A percentile compares a stretch with the other conserved stretches of the same genome.
phyloP scores from a whole-genome alignment of 768 basidiomycete species.

The Russula vinacea region DNA sequence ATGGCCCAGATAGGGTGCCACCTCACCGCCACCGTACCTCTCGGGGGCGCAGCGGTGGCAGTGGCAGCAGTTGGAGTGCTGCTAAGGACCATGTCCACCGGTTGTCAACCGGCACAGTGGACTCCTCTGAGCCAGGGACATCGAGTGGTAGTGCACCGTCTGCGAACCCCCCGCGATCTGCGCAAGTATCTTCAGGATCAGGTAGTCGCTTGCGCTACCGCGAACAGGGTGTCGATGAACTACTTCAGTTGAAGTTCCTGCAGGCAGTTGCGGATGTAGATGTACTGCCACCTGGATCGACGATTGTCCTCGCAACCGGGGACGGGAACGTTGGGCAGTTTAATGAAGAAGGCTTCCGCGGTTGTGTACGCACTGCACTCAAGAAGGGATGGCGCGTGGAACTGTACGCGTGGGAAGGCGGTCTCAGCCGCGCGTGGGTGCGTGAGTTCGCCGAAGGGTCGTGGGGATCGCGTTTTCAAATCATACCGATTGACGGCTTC shows the following conservation, averaged over 20 bases:
- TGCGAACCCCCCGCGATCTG: conserved; percentile 24
- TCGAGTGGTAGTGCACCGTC: conserved; percentile 29
- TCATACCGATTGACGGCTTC: conserved; percentile 40
- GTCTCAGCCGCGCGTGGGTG: conserved; percentile 75
- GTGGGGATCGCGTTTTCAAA: conserved; percentile 35
- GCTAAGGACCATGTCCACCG: conserved; percentile 31
- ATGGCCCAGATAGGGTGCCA: conserved; percentile 55
- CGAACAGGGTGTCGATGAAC: conserved; percentile 94
- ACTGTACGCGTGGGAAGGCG: conserved; percentile 87
- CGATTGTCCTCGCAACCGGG: conserved; percentile 89
- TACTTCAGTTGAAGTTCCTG: conserved; percentile 88
- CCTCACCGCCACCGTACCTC: conserved; percentile 34
- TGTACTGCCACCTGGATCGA: conserved; percentile 58
- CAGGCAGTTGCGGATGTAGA: conserved; percentile 77
- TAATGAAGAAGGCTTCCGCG: conserved; percentile 89
- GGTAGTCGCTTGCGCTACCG: conserved; percentile 57
- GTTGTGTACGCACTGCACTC: conserved; percentile 80
- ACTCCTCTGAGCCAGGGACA: conserved; percentile 35
- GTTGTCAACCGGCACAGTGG: conserved; percentile 31
- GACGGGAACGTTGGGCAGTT: conserved; percentile 93
- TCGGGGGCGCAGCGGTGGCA: conserved; percentile 26
- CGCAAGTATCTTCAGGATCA: conserved; percentile 29
- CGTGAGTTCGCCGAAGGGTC: conserved; percentile 56
- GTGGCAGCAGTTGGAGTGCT: conserved; percentile 24
- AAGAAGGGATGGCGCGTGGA: conserved; percentile 94